Evolutionary conservation across 129 eudicot species (phyloP).

Genomic region (Lactuca saligna): DNA sequence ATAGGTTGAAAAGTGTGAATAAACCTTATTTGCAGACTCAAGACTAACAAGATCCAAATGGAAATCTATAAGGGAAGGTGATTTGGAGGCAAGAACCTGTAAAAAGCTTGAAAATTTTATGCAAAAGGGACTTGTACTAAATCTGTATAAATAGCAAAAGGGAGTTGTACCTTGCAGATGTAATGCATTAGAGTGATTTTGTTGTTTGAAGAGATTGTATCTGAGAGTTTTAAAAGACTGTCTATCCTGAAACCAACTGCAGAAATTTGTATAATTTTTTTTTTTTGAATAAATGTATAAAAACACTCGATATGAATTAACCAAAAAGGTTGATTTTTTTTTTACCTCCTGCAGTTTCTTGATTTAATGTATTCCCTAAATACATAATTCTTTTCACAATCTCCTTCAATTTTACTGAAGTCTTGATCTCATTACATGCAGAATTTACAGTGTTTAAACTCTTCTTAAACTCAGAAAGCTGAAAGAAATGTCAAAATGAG

Average conservation of each 20-base stretch:
- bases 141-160: slow-evolving; percentile 9
- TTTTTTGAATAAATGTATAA: neutral
- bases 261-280: slow-evolving; percentile 10
- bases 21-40: no score
- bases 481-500: slow-evolving; percentile 28
- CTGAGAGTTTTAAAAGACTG: slow-evolving; percentile 85
- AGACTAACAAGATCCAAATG: no score
- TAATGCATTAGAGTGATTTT: slow-evolving; percentile 97
- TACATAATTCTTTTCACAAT: slow-evolving; percentile 73
- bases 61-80: no score
- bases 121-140: slow-evolving; percentile 5
- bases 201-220: slow-evolving; percentile 89
- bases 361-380: slow-evolving; percentile 83
- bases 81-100: slow-evolving; percentile 70
- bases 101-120: neutral
- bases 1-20: neutral
- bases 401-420: slow-evolving; percentile 76
- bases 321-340: slow-evolving; percentile 5
- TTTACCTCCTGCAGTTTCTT: slow-evolving; percentile 69
- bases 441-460: slow-evolving; percentile 79
- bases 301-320: neutral
- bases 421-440: slow-evolving; percentile 91
- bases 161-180: slow-evolving; percentile 78
- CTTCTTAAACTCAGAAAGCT: slow-evolving; percentile 85
- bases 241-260: slow-evolving; percentile 94